phyloP scores from a whole-genome alignment of 768 basidiomycete species.

The Xanthoconium stramineum region DNA sequence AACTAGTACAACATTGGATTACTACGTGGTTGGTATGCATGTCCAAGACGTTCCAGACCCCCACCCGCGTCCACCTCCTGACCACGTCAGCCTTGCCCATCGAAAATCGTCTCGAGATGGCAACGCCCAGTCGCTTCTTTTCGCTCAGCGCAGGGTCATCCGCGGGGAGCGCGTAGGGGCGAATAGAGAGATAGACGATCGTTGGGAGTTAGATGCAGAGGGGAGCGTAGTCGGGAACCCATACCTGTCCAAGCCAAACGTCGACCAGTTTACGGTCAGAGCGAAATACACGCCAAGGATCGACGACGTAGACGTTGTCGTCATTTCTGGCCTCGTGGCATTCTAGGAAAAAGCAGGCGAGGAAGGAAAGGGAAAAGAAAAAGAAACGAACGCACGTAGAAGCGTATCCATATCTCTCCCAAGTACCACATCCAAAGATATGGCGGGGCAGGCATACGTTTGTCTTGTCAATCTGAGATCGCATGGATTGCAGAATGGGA shows the following conservation, averaged over 20 bases:
- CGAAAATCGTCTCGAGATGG: slow-evolving; percentile 26
- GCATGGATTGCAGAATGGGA: no score
- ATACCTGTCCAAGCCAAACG: slow-evolving; percentile 13
- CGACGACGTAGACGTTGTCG: not conserved
- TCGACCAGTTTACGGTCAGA: slow-evolving; percentile 4
- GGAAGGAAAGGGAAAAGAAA: no score
- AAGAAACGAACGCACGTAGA: slow-evolving; percentile 43
- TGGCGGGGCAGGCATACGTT: slow-evolving; percentile 72
- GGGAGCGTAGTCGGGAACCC: slow-evolving; percentile 28
- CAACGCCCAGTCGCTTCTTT: slow-evolving; percentile 45
- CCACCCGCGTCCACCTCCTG: slow-evolving; percentile 21
- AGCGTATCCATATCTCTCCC: slow-evolving; percentile 78
- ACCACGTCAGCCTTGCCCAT: slow-evolving; percentile 4
- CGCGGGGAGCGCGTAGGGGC: slow-evolving; percentile 50
- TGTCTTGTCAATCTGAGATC: slow-evolving; percentile 68
- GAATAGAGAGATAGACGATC: slow-evolving; percentile 74
- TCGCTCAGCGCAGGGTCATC: slow-evolving; percentile 47
- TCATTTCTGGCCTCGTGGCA: not conserved
- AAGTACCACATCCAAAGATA: slow-evolving; percentile 74
- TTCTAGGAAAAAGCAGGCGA: not conserved
- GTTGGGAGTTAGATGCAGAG: slow-evolving; percentile 44
- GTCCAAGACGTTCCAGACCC: not conserved
- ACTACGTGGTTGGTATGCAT: no score
- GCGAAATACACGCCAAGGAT: not conserved
- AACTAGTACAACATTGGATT: no score